Base-by-base conservation (phyloP, 1,284 basidiomycete species). In the Prillingera fragicola region DNA sequence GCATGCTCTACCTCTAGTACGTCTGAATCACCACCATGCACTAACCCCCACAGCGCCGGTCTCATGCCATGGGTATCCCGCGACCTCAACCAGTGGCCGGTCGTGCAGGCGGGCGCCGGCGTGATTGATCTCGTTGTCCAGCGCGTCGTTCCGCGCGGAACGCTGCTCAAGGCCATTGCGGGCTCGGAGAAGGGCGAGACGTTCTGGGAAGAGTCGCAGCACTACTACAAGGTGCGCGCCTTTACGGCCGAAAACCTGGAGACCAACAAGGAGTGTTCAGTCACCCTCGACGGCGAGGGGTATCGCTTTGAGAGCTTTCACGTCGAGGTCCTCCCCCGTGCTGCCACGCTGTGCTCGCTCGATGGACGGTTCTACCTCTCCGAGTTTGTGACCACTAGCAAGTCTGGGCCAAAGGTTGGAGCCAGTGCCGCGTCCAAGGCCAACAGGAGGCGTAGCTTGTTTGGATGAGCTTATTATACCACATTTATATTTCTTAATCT, bases 61-160 rank as follows among this genome's bases (percentile, higher is more conserved):
- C 69, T 71, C 49, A 64, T 75, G 56, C 76, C 76, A 1, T 77
- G 70, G 57, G 70, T 76, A 0, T 63, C 70, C 7, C 80, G 83
- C 38, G 84, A 89, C 63, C 73, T 87, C 31, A 85, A 90, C 82
- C 83, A 89, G 41, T 92, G 90, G 68, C 89, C 89, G 0, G 81
- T 86, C 4, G 82, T 86, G 1, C 69, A 81, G 28, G 80, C 84
- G 0, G 81, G 85, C 38, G 84, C 89, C 59, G 90, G 89, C 0
- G 64, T 83, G 28, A 80, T 94, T 42, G 89, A 95, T 62, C 69
- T 94, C 17, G 79, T 80, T 27, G 73, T 82, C 15, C 83, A 90
- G 71, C 78, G 79, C 41, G 56, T 76, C 42, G 86, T 85, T 9
- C 74, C 78, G 7, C 76, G 87, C 34, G 70, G 62, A 18, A 77